Evolutionary conservation across 164 flowering plant genomes (phyloP).

Genomic region (Aristolochia fimbriata): DNA sequence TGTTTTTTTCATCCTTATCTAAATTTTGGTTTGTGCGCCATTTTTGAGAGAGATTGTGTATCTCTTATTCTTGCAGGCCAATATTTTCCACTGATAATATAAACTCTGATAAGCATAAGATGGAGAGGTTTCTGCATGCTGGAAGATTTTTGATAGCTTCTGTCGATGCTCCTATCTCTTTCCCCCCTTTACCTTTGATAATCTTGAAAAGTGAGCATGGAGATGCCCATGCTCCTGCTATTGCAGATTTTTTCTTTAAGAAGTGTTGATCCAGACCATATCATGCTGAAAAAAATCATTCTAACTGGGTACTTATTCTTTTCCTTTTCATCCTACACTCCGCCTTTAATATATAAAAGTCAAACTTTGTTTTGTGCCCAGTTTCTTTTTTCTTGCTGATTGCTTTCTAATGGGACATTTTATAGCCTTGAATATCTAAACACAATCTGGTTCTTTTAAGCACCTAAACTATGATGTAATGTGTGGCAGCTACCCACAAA

Average conservation of each 20-base stretch:
- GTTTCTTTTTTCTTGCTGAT: not conserved
- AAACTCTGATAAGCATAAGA: constrained; percentile 78
- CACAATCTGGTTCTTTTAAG: no score
- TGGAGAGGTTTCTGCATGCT: constrained; percentile 94
- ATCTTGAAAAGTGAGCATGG: constrained; percentile 46
- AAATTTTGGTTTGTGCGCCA: no score
- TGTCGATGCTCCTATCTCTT: constrained; percentile 80
- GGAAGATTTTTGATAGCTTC: constrained; percentile 87
- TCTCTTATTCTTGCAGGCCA: constrained; percentile 49
- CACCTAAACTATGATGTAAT: not conserved
- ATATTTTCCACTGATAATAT: constrained; percentile 74
- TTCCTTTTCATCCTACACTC: not conserved
- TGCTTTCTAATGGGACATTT: constrained; percentile 1
- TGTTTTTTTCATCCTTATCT: no score
- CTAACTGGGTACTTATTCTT: constrained; percentile 65
- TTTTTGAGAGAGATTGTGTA: no score
- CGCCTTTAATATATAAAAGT: not conserved
- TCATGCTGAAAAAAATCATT: constrained; percentile 83
- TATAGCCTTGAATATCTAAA: not conserved
- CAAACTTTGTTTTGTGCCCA: not conserved
- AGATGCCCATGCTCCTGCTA: constrained; percentile 28
- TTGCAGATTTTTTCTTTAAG: constrained; percentile 80
- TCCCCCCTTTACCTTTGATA: constrained; percentile 76
- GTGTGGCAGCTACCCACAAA: no score
- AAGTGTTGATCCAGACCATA: constrained; percentile 65